Conservation (phyloP, 805 yeast species). For the Metschnikowia matae region DNA sequence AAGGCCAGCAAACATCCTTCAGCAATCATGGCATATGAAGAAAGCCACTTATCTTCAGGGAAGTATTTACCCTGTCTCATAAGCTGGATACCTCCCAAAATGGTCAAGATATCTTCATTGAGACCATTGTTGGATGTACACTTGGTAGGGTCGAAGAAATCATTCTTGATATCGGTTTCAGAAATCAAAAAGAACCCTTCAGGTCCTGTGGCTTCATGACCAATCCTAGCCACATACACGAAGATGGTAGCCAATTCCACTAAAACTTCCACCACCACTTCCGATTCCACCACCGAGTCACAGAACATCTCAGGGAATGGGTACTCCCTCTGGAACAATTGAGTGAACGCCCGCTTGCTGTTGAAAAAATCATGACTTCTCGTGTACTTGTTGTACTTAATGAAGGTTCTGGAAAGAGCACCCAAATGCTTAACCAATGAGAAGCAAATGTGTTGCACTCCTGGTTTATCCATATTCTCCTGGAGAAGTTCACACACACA, state of each 20-base stretch:
- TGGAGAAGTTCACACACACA: conserved; percentile 43
- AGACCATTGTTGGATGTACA: conserved; percentile 40
- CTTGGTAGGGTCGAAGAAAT: conserved; percentile 37
- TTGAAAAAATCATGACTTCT: conserved; percentile 44
- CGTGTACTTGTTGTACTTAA: conserved; percentile 49
- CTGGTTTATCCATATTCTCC: conserved; percentile 26
- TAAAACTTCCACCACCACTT: conserved; percentile 63
- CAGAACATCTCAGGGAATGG: conserved; percentile 65
- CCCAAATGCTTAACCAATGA: conserved; percentile 53
- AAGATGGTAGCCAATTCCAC: conserved; percentile 66
- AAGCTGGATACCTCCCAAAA: conserved; percentile 48
- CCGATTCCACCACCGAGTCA: conserved; percentile 72
- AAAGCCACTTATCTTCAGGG: conserved; percentile 72
- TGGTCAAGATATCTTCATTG: conserved; percentile 39
- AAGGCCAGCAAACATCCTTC: conserved; percentile 54
- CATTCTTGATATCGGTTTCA: conserved; percentile 27
- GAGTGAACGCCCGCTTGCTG: conserved; percentile 62
- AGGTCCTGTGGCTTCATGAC: conserved; percentile 36
- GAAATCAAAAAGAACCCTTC: conserved; percentile 44
- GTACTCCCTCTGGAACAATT: conserved; percentile 60
- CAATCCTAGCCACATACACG: conserved; percentile 50
- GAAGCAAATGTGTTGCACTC: conserved; percentile 37
- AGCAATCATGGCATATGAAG: conserved; percentile 54
- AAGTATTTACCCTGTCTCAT: conserved; percentile 54
- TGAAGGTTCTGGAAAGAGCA: conserved; percentile 47